Evolutionary conservation across 2,329 filamentous ascomycete species (phyloP).

Genomic region (Pseudogymnoascus pannorum): DNA sequence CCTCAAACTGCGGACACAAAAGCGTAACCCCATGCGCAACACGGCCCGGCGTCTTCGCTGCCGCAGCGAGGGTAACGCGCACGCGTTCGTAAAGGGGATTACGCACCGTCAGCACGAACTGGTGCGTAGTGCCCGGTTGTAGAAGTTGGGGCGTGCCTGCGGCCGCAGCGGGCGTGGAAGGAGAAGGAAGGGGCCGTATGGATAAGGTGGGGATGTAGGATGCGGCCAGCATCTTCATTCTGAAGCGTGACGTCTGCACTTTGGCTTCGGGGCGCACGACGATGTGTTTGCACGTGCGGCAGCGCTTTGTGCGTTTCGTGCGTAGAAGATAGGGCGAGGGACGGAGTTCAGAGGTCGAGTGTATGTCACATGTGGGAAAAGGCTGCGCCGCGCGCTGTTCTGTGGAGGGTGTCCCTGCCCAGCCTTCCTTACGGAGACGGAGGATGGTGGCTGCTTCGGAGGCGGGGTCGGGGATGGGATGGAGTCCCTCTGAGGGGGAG

Average conservation of each 20-base stretch:
- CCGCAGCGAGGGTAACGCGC: conserved; percentile 79
- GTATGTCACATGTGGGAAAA: conserved; percentile 30
- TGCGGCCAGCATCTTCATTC: conserved; percentile 81
- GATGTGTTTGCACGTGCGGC: conserved; percentile 86
- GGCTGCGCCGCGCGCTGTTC: conserved; percentile 33
- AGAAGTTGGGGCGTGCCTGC: conserved; percentile 30
- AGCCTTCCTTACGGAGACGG: conserved; percentile 51
- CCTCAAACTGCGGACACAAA: conserved; percentile 86
- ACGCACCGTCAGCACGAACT: conserved; percentile 83
- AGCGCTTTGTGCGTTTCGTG: conserved; percentile 90
- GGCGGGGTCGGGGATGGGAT: conserved; percentile 38
- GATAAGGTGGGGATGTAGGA: conserved; percentile 81
- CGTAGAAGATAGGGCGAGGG: conserved; percentile 77
- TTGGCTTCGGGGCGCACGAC: conserved; percentile 92
- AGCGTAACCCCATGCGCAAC: conserved; percentile 80
- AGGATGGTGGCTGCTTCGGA: conserved; percentile 58
- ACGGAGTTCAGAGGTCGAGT: conserved; percentile 66
- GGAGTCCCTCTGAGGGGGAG: conserved; percentile 63
- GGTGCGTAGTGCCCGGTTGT: conserved; percentile 55
- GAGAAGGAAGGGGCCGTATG: conserved; percentile 53
- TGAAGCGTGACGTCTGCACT: conserved; percentile 79
- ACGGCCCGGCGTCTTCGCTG: conserved; percentile 67
- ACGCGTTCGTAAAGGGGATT: conserved; percentile 93
- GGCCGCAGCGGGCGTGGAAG: conserved; percentile 23
- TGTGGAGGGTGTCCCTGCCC: conserved; percentile 52